Base-by-base conservation (phyloP, 305 asterid species). In the Fraxinus ornus region DNA sequence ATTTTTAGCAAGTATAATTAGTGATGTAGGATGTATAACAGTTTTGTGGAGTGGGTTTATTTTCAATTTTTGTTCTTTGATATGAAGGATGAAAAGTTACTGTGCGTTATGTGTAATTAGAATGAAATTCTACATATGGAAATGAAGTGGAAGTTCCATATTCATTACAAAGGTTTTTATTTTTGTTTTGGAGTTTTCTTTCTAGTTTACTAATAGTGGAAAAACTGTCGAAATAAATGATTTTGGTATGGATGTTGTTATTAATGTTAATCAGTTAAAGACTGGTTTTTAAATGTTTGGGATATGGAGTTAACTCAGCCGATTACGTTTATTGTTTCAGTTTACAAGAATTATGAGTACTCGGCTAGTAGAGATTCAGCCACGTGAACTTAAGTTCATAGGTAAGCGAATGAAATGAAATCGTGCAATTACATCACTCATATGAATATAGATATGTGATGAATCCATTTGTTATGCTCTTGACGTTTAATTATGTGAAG, bases 361-460 rank as follows among this genome's bases (percentile, higher is more conserved):
- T 82, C 90, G 88, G 80, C 83, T 91, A 13, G 86, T 93, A 87
- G 97, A 92, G 87, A 86, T 93, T 87, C 91, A 87, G 83, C 98
- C 98, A 83, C 90, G 84, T 32, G 98, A 95, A 88, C 95, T 95
- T 79, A 88, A 91, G 88, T 95, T 95, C 90, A 55, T 47, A 36
- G 89, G 98, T 92, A 88, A 76, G 97, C 87, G 82, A 60, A 35
- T 73, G 35, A 30, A 30, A 71, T 19, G 77, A 37, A 62, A 47
- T 74, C 37, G 9, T 32, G 21, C 26, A 17, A 28, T 81, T 36
- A 2, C 44, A 32, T 79, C 7, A 33, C 36, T 19, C n/a, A 57
- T 76, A 79, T 80, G 36, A 35, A 28, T 62, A 75, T 35, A 17
- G 32, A 71, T 17, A 70, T 68, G 30, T 71, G 44, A 66, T 77